Evolutionary conservation across 2,329 filamentous ascomycete genomes (phyloP), one percentile per base, ranked within the genome.

Genomic region (Cladosporium oxysporum): DNA sequence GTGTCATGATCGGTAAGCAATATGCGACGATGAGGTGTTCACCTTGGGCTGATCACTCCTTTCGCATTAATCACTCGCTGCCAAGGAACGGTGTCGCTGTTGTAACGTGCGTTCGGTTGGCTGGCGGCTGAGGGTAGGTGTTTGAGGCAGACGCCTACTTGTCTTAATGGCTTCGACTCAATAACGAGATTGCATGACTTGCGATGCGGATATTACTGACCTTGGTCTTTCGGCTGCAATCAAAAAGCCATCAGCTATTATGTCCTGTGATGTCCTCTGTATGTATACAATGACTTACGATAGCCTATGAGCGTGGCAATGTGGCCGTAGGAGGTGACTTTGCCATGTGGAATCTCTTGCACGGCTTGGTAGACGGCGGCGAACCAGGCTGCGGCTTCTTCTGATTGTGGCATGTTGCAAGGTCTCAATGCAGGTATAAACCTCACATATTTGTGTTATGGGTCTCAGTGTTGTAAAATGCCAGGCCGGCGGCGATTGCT

Each of bases 141-240:
- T 77, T 97, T 97, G 29, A 98, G 85, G 77, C 91, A 96, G 57
- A 95, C 84, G 62, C 94, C 94, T 7, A 98, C 93, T 79, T 98
- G 94, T 66, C 93, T 71, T 66, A 14, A 41, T 23, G 49, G 21
- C 5, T n/a, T 21, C 21, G n/a, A 67, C 66, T 64, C 66, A 67
- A 60, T 14, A 29, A 16, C 12, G 8, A 21, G 28, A 18, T 21
- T 33, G 3, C n/a, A 18, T 6, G 1, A 16, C 11, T 41, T 41
- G 55, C 31, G 12, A 37, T 1, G 29, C 26, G 11, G 10, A 18
- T 29, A 2, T 2, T 23, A 26, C 29, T 59, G 70, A 82, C 81
- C 82, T 79, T 67, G 82, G 81, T 70, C 82, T 78, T 73, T 83
- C 78, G 61, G 82, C 82, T 83, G 68, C 29, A 31, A 29, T 41